Percentiles rank a stretch among this genome's conserved stretches.
Evolutionary conservation across 495 filamentous ascomycete genomes (phyloP).

Genomic region (Podospora appendiculata): DNA sequence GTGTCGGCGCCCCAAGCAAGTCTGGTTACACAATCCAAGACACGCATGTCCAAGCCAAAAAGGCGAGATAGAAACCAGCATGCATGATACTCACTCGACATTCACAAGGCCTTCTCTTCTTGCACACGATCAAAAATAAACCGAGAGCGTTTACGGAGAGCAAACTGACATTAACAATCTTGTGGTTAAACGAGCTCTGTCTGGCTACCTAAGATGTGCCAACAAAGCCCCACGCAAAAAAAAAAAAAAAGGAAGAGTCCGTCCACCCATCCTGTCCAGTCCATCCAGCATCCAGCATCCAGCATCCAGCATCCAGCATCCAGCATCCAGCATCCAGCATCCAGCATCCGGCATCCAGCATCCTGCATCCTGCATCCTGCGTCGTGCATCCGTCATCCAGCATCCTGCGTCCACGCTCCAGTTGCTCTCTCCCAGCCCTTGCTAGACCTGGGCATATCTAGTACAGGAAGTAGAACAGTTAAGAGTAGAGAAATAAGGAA

Average conservation of each 20-base stretch:
- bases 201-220: neutral
- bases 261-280: neutral
- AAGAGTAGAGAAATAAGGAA: slow-evolving; percentile 3
- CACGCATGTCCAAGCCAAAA: too few relatives aligned
- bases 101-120: too few relatives aligned
- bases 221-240: neutral
- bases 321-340: neutral
- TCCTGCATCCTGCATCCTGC: too few relatives aligned
- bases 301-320: too few relatives aligned
- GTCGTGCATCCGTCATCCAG: too few relatives aligned
- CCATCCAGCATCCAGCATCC: too few relatives aligned
- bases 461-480: slow-evolving; percentile 23
- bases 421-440: slow-evolving; percentile 1
- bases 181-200: slow-evolving; percentile 10
- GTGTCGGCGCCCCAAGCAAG: too few relatives aligned
- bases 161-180: slow-evolving; percentile 18
- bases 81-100: too few relatives aligned
- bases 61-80: too few relatives aligned
- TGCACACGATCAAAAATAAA: neutral
- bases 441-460: slow-evolving; percentile 17
- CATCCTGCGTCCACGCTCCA: slow-evolving; percentile 4
- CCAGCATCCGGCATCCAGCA: neutral
- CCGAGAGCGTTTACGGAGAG: neutral
- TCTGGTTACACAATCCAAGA: too few relatives aligned
- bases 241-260: too few relatives aligned